Conservation (phyloP, 2,329 filamentous ascomycete genomes). For the Beauveria sp. region DNA sequence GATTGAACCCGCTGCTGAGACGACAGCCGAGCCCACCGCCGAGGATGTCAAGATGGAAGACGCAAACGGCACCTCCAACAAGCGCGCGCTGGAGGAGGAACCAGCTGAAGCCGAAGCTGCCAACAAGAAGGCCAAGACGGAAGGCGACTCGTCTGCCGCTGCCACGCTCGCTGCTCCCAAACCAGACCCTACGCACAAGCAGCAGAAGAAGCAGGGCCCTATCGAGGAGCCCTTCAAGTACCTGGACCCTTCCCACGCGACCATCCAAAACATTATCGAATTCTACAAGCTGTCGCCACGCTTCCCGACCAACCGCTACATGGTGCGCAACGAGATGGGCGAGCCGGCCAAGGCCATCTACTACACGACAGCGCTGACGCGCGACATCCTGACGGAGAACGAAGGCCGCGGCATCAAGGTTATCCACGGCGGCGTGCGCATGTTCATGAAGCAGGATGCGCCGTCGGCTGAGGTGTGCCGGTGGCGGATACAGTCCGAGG, state of each 20-base stretch:
- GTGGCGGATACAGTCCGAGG: conserved; percentile 95
- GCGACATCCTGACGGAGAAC: conserved; percentile 79
- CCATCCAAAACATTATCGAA: conserved; percentile 66
- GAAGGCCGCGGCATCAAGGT: conserved; percentile 90
- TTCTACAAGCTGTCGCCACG: conserved; percentile 81
- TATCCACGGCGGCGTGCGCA: conserved; percentile 93
- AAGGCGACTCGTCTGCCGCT: conserved; percentile 16
- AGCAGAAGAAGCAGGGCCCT: conserved; percentile 41
- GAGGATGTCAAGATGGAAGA: conserved; percentile 24
- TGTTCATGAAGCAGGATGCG: conserved; percentile 97
- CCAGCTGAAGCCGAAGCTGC: conserved; percentile 29
- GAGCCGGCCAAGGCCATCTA: conserved; percentile 92
- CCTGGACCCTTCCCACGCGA: conserved; percentile 63
- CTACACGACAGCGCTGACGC: conserved; percentile 80
- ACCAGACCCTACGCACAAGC: conserved; percentile 25
- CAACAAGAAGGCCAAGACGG: conserved; percentile 42
- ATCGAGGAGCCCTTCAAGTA: conserved; percentile 95
- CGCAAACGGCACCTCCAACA: conserved; percentile 21
- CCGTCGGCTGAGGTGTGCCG: conserved; percentile 79
- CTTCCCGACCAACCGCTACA: conserved; percentile 86
- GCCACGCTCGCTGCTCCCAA: conserved; percentile 18
- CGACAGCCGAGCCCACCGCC: conserved; percentile 18
- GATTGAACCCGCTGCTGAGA: conserved; percentile 17
- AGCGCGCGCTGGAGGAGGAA: conserved; percentile 29
- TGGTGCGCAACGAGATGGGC: conserved; percentile 89